These are phyloP conservation scores for Triticum turgidum DNA, from an alignment of 176 grass and related monocot species.

Conservation along the genomic window DNA sequence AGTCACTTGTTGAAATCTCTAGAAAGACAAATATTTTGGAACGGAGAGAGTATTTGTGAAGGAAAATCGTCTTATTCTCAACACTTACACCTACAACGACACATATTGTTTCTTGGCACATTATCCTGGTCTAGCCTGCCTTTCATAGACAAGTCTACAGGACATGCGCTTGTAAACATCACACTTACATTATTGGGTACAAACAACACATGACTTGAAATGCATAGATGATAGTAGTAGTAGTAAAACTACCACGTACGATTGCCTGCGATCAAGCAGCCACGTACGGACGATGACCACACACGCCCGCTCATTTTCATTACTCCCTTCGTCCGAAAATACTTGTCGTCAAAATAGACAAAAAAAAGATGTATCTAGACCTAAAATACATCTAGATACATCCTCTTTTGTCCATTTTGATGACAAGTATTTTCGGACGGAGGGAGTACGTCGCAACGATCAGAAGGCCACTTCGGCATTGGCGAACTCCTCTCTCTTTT, in stretches of 20 bases:
- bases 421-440: too few species aligned
- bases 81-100: neutral
- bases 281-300: neutral
- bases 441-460: neutral
- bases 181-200: neutral
- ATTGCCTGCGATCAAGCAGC: neutral
- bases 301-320: neutral
- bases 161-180: neutral
- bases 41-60: neutral
- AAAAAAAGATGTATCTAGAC: too few species aligned
- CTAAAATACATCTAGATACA: too few species aligned
- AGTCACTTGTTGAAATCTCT: too few species aligned
- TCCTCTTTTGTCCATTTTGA: too few species aligned
- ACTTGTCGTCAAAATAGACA: too few species aligned
- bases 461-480: slow-evolving; percentile 9
- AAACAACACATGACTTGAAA: neutral
- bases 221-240: neutral
- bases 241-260: neutral
- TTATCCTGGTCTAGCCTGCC: neutral
- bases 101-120: neutral
- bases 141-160: neutral
- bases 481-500: slow-evolving; percentile 37
- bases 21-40: too few species aligned
- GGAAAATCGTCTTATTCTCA: neutral
- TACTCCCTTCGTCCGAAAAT: neutral